phyloP scores from a whole-genome alignment of 805 yeast species.

The Suhomyces xylopsoci region DNA sequence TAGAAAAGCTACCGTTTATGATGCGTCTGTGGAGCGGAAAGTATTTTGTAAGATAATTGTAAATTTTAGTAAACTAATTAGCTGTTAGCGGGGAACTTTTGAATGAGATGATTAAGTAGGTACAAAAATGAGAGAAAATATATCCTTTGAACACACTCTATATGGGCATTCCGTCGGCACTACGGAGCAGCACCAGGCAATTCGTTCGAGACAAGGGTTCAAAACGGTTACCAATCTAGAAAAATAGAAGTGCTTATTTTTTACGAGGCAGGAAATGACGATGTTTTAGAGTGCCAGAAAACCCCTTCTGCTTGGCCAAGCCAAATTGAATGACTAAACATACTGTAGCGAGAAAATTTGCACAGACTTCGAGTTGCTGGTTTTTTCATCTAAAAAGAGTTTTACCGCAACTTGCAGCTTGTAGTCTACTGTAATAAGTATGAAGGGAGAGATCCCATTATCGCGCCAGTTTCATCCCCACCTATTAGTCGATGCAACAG shows the following conservation, averaged over 20 bases:
- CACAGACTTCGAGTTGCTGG: not conserved
- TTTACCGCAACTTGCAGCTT: not conserved
- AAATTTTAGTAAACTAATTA: not conserved
- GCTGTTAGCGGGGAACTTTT: not conserved
- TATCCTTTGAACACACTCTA: not conserved
- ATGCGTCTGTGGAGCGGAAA: not conserved
- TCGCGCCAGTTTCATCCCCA: not conserved
- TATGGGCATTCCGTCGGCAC: not conserved
- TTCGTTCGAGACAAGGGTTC: not conserved
- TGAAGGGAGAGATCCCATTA: not conserved
- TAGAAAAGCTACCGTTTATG: not conserved
- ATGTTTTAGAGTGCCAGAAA: not conserved
- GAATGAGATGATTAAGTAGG: not conserved
- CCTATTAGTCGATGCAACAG: not conserved
- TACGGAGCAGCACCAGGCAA: not conserved
- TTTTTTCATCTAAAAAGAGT: not conserved
- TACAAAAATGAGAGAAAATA: not conserved
- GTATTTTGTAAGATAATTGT: not conserved
- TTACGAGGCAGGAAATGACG: not conserved
- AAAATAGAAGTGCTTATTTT: not conserved
- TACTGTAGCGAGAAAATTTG: not conserved
- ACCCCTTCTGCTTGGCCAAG: not conserved
- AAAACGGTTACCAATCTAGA: not conserved
- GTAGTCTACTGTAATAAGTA: not conserved
- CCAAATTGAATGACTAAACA: not conserved